Percentiles rank a stretch among this genome's conserved stretches.
Conservation (phyloP, 129 eudicot genomes). For the Helichrysum umbraculigerum region DNA sequence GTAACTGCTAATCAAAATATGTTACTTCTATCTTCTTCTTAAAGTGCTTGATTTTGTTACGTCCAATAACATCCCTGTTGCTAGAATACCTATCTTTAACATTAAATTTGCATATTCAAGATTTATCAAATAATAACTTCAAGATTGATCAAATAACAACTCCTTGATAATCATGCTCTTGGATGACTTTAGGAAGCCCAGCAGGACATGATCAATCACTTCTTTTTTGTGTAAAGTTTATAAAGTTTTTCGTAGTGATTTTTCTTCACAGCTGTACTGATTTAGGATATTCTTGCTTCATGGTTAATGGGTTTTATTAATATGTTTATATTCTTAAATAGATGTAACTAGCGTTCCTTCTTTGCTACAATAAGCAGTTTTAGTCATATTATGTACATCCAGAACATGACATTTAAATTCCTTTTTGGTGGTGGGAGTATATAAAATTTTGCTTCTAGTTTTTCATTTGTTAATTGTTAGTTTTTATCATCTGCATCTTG, state of each 20-base stretch:
- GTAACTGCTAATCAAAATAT: conserved; percentile 29
- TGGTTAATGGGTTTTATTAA: not conserved
- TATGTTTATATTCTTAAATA: not conserved
- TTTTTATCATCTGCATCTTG: not conserved
- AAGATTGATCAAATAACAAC: not conserved
- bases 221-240: not conserved
- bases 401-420: not conserved
- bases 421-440: not conserved
- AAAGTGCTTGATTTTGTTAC: not conserved
- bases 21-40: not conserved
- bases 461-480: not conserved
- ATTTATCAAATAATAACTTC: too few relatives aligned
- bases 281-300: not conserved
- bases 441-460: not conserved
- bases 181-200: not conserved
- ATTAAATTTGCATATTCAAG: not conserved
- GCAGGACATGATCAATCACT: not conserved
- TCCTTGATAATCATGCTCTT: not conserved
- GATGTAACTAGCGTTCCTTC: not conserved
- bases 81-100: not conserved
- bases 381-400: not conserved
- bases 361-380: not conserved
- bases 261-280: not conserved
- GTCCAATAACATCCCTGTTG: not conserved
- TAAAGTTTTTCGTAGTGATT: not conserved